phyloP scores from a whole-genome alignment of 371 early-diverging fungal genomes.

The Lichtheimia ornata region DNA sequence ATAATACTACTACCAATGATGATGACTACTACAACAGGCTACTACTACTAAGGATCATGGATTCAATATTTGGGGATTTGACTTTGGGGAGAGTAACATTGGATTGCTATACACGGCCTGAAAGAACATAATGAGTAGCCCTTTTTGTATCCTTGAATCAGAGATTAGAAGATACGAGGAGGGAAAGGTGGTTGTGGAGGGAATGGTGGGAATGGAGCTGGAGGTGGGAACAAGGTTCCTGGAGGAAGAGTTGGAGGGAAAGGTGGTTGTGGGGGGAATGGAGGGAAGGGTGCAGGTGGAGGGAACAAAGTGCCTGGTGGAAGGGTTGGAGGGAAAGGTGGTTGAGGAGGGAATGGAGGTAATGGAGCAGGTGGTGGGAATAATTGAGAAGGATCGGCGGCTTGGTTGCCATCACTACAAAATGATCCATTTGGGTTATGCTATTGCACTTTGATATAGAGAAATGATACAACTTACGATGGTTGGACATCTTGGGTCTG shows the following conservation, averaged over 20 bases:
- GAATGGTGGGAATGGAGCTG: neutral
- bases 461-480: neutral
- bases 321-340: neutral
- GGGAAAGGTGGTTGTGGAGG: conserved; percentile 4
- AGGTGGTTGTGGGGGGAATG: conserved; percentile 4
- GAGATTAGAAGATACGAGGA: neutral
- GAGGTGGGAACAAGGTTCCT: neutral
- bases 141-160: too few relatives aligned
- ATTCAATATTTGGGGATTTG: too few relatives aligned
- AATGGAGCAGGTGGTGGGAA: neutral
- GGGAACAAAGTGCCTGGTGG: neutral
- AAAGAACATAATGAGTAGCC: too few relatives aligned
- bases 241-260: neutral
- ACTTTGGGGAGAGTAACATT: too few relatives aligned
- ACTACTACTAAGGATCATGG: too few relatives aligned
- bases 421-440: too few relatives aligned
- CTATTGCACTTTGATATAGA: too few relatives aligned
- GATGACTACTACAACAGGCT: too few relatives aligned
- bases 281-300: neutral
- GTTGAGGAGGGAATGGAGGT: neutral
- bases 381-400: neutral
- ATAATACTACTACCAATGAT: too few relatives aligned
- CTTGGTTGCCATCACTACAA: neutral
- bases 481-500: neutral
- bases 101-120: too few relatives aligned